Evolutionary conservation across 768 basidiomycete genomes (phyloP), one percentile per base, ranked within the genome.

Genomic region (Phlebiopsis flavidoalba): DNA sequence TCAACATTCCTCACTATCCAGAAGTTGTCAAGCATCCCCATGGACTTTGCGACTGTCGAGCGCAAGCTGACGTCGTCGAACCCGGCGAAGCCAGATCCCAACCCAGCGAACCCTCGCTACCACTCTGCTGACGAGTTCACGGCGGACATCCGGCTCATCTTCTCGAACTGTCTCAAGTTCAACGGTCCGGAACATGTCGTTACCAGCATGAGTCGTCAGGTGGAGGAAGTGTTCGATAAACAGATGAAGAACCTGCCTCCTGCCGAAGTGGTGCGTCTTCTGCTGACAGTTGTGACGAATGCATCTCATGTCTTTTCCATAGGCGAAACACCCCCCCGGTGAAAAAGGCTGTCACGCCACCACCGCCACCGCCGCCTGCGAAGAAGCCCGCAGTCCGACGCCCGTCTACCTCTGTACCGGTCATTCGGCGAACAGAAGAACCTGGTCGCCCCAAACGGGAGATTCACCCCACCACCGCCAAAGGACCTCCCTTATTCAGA

Each of bases 31-130:
- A 87, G 69, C 83, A 81, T 26, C 97, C n/a, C 97, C 0, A 98
- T 98, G 93, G 97, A 98, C 71, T 82, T 99, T 50, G 81, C 86
- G 3, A 97, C 96, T 48, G 84, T 98, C 60, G 96, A 98, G 75
- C 84, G 84, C 67, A 97, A 98, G 75, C 79, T 98, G 47, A 67
- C 66, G 36, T 84, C 89, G 0, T 92, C 92, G 14, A 95, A 93
- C 67, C 87, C 90, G 2, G 66, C 76, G 56, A 94, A 92, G 69
- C 89, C 85, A 14, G 91, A 92, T 62, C 73, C 79, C 26, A 90
- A 88, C 68, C 75, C 78, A 4, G 73, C 77, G 58, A 89, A 89
- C 62, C 89, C 88, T n/a, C 87, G 88, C 24, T 98, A 98, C 69
- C 65, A 74, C 55, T 85, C 72, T 60, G 85, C 87, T 4, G 88